phyloP scores from a whole-genome alignment of 768 basidiomycete species.

The Trametes sanguinea region DNA sequence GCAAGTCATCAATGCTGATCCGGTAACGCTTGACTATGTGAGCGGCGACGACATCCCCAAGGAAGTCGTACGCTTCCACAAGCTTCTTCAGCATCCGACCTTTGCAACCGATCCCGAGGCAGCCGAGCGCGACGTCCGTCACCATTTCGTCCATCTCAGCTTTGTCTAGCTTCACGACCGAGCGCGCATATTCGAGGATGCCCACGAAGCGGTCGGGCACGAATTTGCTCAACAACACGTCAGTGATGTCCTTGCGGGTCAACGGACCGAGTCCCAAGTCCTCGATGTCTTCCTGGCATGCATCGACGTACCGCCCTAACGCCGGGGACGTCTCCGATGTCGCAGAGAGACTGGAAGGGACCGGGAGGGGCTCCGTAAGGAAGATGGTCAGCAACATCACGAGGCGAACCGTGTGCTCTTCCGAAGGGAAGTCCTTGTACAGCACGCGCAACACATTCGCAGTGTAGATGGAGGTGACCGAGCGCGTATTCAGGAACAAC shows the following conservation, averaged over 20 bases:
- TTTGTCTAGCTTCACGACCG: conserved; percentile 44
- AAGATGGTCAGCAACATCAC: conserved; percentile 76
- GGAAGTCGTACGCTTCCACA: conserved; percentile 45
- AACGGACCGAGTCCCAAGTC: conserved; percentile 56
- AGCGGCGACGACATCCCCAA: conserved; percentile 46
- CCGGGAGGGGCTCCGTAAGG: conserved; percentile 35
- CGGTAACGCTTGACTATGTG: conserved; percentile 53
- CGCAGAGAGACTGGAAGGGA: conserved; percentile 24
- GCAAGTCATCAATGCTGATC: conserved; percentile 56
- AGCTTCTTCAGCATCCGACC: conserved; percentile 68
- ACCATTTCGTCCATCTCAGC: conserved; percentile 49
- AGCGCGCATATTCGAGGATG: conserved; percentile 52
- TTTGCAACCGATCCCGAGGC: conserved; percentile 65
- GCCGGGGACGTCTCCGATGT: conserved; percentile 28
- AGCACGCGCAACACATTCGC: conserved; percentile 60
- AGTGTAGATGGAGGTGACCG: conserved; percentile 53
- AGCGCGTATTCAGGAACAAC: conserved; percentile 72
- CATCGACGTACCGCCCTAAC: conserved; percentile 14
- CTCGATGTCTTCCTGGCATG: conserved; percentile 51
- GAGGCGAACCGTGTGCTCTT: conserved; percentile 60
- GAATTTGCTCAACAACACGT: conserved; percentile 69
- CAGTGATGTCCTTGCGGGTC: conserved; percentile 57
- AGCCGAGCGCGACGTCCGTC: conserved; percentile 59
- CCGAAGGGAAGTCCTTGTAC: conserved; percentile 65
- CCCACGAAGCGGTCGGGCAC: conserved; percentile 56